Evolutionary conservation across 345 rosid species (phyloP), one percentile per base, ranked within the genome.

Genomic region (Aquilaria sinensis): DNA sequence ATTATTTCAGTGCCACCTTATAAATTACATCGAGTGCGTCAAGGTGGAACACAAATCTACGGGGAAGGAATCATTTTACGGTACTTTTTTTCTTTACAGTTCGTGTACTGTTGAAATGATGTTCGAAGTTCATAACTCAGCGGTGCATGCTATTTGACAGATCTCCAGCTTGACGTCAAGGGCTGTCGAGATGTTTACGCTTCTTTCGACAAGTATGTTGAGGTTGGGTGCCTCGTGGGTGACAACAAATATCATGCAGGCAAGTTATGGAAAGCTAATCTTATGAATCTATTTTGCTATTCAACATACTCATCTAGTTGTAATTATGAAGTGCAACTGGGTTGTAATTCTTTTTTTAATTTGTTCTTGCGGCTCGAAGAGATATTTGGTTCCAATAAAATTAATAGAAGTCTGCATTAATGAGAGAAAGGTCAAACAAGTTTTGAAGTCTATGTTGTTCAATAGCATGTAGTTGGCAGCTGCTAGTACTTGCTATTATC

Each of bases 111-210:
- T 58, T 30, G 31, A 34, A 47, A 60, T 60, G n/a, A 49, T 37
- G 14, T 61, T 23, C n/a, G 11, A 47, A 57, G 54, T 47, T 58
- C 49, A 13, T 29, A 11, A 45, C 31, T 14, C 23, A 9, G 31
- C 10, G 4, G 37, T 65, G 23, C 23, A 15, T 0, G 63, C 67
- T 77, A 43, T 34, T 16, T 70, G 73, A 60, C 85, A 93, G 99
- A 93, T 75, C 95, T 93, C 60, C 99, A 93, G 76, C 99, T 93
- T 77, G 99, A 93, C 75, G 99, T 93, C 50, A 93, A 93, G 76
- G 99, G 95, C 66, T 93, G 97, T 72, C 83, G 81, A 56, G 23
- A 23, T 23, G 23, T 23, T 23, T 23, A 23, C 23, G 23, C 23
- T 23, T 23, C 23, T 23, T 23, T 93, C 80, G 97, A 93, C 79